Base-by-base conservation (phyloP, 1,284 basidiomycete genomes). In the Cryptococcus amylolentus region DNA sequence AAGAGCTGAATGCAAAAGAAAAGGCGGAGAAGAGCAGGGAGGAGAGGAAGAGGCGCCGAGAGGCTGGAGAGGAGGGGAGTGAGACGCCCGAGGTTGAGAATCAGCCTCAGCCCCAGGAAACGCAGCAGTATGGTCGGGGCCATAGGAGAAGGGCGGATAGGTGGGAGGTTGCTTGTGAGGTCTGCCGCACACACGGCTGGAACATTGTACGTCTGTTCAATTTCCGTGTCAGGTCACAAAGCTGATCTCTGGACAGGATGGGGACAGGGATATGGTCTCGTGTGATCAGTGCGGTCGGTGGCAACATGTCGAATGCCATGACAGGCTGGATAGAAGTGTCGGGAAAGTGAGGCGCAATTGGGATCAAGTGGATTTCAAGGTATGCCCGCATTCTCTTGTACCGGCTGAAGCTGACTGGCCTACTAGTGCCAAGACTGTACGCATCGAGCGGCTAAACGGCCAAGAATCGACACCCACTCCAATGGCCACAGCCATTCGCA, bases 261-360 rank as follows among this genome's bases (percentile, higher is more conserved):
- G 80, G 31, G 77, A 77, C 42, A 56, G 70, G 4, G 77, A 80
- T 55, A 67, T 81, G 35, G 80, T 81, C 12, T 79, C 73, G 41
- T 82, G 81, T 60, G 81, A 82, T 57, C 70, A 75, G 35, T 82
- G 81, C 62, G 77, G 78, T 10, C 70, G 79, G 28, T 82, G 81
- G 81, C 76, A 78, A 52, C 77, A 77, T 61, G 68, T 70, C 28
- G 68, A 66, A 40, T 78, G 77, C 56, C 75, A 77, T 54, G 73
- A 78, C 56, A 60, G 62, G 26, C 58, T 58, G 10, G 77, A 77
- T 58, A 53, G 57, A 5, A 51, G 62, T 1, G 62, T 69, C 14
- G 72, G 75, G 12, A 57, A 65, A 14, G 58, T 59, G 0, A 53
- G 57, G n/a, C 60, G 76, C 6, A 72, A 77, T 50, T 78, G 77